A percentile compares a stretch with the other conserved stretches of the same genome.
phyloP scores from a whole-genome alignment of 2,329 filamentous ascomycete species.

The Myriosclerotinia duriaeana region DNA sequence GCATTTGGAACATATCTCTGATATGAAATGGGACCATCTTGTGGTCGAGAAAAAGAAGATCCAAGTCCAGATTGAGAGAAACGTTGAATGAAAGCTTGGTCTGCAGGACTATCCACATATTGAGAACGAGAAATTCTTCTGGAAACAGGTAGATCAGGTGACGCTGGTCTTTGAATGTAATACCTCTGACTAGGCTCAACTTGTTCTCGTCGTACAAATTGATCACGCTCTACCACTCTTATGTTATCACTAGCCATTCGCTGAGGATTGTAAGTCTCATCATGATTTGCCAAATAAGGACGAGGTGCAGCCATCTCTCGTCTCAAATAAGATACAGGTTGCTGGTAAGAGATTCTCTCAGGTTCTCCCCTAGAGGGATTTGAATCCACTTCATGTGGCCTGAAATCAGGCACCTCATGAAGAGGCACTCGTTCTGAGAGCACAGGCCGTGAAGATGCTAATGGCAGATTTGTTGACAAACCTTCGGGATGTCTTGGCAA shows the following conservation, averaged over 20 bases:
- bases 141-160: slow-evolving; percentile 31
- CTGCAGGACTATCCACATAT: slow-evolving; percentile 30
- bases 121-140: slow-evolving; percentile 33
- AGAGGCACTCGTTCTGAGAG: slow-evolving; percentile 32
- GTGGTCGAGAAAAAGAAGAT: slow-evolving; percentile 27
- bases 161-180: slow-evolving; percentile 27
- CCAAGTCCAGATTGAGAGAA: slow-evolving; percentile 39
- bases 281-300: slow-evolving; percentile 23
- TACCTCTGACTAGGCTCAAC: slow-evolving; percentile 26
- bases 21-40: slow-evolving; percentile 31
- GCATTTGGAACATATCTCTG: slow-evolving; percentile 30
- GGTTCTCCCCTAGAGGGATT: slow-evolving; percentile 29
- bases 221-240: slow-evolving; percentile 28
- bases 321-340: slow-evolving; percentile 21
- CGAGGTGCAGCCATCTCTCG: slow-evolving; percentile 27
- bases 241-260: slow-evolving; percentile 25
- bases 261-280: slow-evolving; percentile 27
- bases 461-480: slow-evolving; percentile 31
- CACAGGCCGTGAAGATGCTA: slow-evolving; percentile 29
- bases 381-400: slow-evolving; percentile 27
- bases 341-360: slow-evolving; percentile 23
- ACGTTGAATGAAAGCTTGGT: slow-evolving; percentile 36
- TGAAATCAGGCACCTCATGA: slow-evolving; percentile 34
- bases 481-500: slow-evolving; percentile 36
- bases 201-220: slow-evolving; percentile 28